Evolutionary conservation across 257 asterid species (phyloP), one percentile per base, ranked within the genome.

Genomic region (Solanum peruvianum): DNA sequence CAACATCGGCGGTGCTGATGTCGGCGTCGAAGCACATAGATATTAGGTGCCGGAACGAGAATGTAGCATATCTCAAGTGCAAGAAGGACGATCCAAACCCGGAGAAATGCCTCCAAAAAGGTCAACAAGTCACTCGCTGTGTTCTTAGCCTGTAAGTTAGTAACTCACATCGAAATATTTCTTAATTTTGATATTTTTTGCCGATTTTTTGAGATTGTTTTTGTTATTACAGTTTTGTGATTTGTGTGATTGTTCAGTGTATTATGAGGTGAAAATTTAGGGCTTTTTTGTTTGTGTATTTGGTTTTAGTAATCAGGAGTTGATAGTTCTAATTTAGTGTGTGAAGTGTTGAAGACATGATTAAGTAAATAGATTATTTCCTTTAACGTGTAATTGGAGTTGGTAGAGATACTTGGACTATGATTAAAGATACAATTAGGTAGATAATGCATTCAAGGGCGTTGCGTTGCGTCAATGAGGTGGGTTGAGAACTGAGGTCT

Each of bases 51-150:
- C 94, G 95, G 49, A 78, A 87, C n/a, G 94, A 94, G 93, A 94
- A 94, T 85, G 27, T 94, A 12, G 97, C 95, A 4, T 94, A 90
- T 82, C 89, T 94, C 87, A 94, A 91, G 91, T 94, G 97, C 93
- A 94, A 94, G 89, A 94, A 93, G 90, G 93, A 91, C 84, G 95
- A 94, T 81, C 95, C 94, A 15, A 93, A 94, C 91, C 97, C 97
- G 11, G 97, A 94, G 90, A 93, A 94, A 88, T 94, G 97, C 88
- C 94, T 94, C 13, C 93, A 93, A 62, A 94, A 91, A 86, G 97
- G 97, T 15, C 97, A 93, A 81, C 97, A 92, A 92, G 97, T 94
- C 23, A 94, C 97, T 71, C 93, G 92, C 31, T 94, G 95, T 11
- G 97, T 94, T 37, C 92, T 94, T 77, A 88, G 90, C 86, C 91